phyloP scores from a whole-genome alignment of 2,329 filamentous ascomycete species.

The Botryotinia calthae region DNA sequence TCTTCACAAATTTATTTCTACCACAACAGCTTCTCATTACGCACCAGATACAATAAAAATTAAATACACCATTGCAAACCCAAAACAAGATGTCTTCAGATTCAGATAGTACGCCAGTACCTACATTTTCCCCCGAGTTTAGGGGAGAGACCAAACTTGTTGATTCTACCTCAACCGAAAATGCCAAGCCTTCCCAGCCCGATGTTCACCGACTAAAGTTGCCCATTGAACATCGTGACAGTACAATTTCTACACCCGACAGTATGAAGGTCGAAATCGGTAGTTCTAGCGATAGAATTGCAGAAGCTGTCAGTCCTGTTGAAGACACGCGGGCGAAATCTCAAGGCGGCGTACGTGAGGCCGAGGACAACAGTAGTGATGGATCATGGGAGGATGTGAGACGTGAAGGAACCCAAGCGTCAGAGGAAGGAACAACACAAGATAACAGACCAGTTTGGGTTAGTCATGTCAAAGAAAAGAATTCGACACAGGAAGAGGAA shows the following conservation, averaged over 20 bases:
- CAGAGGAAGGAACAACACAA: neutral
- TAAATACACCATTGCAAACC: no score
- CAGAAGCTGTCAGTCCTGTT: neutral
- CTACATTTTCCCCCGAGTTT: neutral
- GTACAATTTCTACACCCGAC: neutral
- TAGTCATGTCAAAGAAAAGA: neutral
- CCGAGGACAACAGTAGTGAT: slow-evolving; percentile 1
- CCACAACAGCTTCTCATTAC: neutral
- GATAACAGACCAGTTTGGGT: neutral
- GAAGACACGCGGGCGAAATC: neutral
- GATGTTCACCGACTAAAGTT: neutral
- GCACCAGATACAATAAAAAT: neutral
- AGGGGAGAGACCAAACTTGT: neutral
- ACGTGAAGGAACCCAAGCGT: neutral
- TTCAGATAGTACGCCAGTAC: slow-evolving; percentile 5
- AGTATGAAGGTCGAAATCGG: slow-evolving; percentile 7
- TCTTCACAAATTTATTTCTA: neutral
- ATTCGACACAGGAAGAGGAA: neutral
- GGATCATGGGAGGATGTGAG: slow-evolving; percentile 13
- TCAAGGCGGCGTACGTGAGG: neutral
- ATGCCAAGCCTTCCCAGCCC: neutral
- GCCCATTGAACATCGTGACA: neutral
- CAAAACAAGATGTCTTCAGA: neutral
- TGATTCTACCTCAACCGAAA: neutral
- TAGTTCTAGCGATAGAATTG: neutral